Evolutionary conservation across 192 early-diverging fungal genomes (phyloP), one percentile per base, ranked within the genome.

Genomic region (Lobosporangium transversale): DNA sequence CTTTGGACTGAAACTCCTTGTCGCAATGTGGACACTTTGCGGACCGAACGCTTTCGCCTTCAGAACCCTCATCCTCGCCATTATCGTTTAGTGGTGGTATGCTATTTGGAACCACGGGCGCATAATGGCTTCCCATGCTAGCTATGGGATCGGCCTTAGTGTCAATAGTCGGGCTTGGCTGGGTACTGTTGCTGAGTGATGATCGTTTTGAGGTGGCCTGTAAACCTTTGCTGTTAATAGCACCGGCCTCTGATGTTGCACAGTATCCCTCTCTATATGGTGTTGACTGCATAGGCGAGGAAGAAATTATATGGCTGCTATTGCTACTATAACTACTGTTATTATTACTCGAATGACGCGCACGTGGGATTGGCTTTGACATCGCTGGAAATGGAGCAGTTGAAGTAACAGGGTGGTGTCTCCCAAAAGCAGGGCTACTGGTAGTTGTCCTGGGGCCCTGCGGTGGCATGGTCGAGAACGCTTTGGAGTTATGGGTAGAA

Each of bases 1-100:
- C 73, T 31, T 61, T 61, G 24, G 73, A 66, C 12, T 61, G 42
- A 21, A 76, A 76, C 14, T 61, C 58, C 27, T 66, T 66, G 11
- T 27, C 29, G 23, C 73, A 76, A 9, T 61, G 49, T 0, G 58
- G 64, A 43, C 71, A 75, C 5, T 30, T 37, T 0, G 47, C 58
- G 18, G 71, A 58, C 0, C 69, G 53, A 18, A 21, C 33, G 36
- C 45, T 59, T 5, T 70, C 68, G 0, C 18, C 18, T 43, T 63
- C 61, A 1, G 44, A 62, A 12, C 62, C 70, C 37, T 45, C 49
- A 23, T 67, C 71, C 1, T 67, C 53, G 2, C 59, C 50, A 20
- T 40, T 47, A 18, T 29, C n/a, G 9, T n/a, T n/a, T n/a, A n/a
- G n/a, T n/a, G n/a, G n/a, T n/a, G n/a, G n/a, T n/a, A n/a, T n/a